phyloP scores from a whole-genome alignment of 768 basidiomycete genomes.

The Leucocoprinus birnbaumii region DNA sequence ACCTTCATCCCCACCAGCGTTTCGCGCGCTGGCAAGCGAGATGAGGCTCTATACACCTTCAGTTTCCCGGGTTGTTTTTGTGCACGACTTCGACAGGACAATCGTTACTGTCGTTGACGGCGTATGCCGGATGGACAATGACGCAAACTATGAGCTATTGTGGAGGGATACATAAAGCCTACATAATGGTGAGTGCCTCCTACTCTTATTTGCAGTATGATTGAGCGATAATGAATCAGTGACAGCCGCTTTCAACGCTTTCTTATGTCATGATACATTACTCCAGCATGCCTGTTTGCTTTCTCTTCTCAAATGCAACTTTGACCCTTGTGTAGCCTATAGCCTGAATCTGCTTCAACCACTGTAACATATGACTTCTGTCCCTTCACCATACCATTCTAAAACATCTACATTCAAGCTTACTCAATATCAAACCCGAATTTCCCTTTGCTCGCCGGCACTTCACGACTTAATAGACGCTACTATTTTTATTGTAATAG shows the following conservation, averaged over 20 bases:
- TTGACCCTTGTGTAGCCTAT: slow-evolving; percentile 1
- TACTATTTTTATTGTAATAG: slow-evolving; percentile 3
- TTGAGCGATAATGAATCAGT: slow-evolving; percentile 12
- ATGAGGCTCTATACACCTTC: slow-evolving; percentile 58
- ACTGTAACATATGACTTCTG: slow-evolving; percentile 8
- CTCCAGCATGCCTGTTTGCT: slow-evolving; percentile 1
- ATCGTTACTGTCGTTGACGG: slow-evolving; percentile 38
- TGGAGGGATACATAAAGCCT: slow-evolving; percentile 30
- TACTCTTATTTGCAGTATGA: background rate
- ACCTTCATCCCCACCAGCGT: slow-evolving; percentile 46
- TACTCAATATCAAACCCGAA: too few species aligned
- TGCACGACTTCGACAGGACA: slow-evolving; percentile 59
- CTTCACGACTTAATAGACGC: too few species aligned
- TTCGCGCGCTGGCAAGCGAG: slow-evolving; percentile 59
- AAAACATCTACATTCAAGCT: too few species aligned
- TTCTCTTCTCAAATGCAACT: background rate
- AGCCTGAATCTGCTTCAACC: slow-evolving; percentile 3
- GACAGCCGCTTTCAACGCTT: slow-evolving; percentile 9
- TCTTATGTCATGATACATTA: slow-evolving; percentile 13
- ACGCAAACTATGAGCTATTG: slow-evolving; percentile 25
- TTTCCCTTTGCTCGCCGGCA: too few species aligned
- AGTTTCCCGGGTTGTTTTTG: slow-evolving; percentile 53
- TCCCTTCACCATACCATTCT: background rate
- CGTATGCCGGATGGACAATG: slow-evolving; percentile 29
- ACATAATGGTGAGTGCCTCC: slow-evolving; percentile 9